Base-by-base conservation (phyloP, 768 basidiomycete genomes). In the Tephrocybe rancida region DNA sequence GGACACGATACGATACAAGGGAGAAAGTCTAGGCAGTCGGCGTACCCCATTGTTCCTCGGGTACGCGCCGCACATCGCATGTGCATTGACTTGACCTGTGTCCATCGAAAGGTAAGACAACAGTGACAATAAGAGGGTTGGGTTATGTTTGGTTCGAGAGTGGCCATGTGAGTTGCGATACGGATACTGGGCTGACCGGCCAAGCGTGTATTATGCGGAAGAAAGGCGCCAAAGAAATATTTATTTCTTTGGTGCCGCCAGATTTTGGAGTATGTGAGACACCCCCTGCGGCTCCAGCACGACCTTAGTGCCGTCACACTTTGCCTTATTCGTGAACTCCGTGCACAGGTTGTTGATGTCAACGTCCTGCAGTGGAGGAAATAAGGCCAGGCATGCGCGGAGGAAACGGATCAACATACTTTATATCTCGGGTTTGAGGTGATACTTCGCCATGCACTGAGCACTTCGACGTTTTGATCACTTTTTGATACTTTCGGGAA, bases 251-350 rank as follows among this genome's bases (percentile, higher is more conserved):
- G 56, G 18, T 21, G 51, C 67, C 19, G 68, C 46, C 14, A 82
- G 62, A 51, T 68, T 71, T 60, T 80, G 74, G 48, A 82, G 61
- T 61, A 82, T 82, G 56, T 70, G 68, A 58, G 70, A 64, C 50
- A 82, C 79, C 30, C 78, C 78, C 58, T 74, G 70, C 21, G 81
- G 82, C 61, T 83, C 88, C 44, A 93, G 69, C 18, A 92, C 91
- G 34, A 92, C 87, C 72, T 89, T 90, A 24, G 84, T 84, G 32
- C 92, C 92, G 55, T 92, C 91, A 63, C 92, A 94, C 41, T 83
- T 79, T 43, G 92, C 92, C 73, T 94, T 93, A 64, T 70, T 80
- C 42, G 89, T 81, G 64, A 94, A 91, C 68, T 92, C 88, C 6
- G 82, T 61, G 64, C 92, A 94, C 21, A 94, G 73, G 44, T 87